phyloP scores from a whole-genome alignment of 139 green algal species.

The Chlorella sp. region DNA sequence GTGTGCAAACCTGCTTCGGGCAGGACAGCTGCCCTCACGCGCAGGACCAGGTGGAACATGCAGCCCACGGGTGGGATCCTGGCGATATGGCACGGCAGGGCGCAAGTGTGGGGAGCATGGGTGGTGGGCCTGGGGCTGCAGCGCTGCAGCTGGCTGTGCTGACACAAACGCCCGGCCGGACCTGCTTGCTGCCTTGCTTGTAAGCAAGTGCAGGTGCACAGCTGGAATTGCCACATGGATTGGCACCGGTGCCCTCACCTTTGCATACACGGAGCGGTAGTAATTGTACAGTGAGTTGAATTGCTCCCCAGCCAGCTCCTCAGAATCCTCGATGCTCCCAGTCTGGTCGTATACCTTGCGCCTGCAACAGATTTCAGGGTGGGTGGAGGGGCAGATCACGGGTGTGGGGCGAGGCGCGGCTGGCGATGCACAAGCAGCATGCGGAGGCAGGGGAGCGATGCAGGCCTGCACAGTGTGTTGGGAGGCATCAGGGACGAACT shows the following conservation, averaged over 20 bases:
- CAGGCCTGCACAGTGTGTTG: neutral
- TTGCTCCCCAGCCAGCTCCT: conserved; percentile 65
- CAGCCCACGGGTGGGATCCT: neutral
- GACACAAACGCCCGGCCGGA: too few relatives aligned
- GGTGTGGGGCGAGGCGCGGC: neutral
- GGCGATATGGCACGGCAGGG: neutral
- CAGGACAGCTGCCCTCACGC: neutral
- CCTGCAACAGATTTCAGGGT: conserved; percentile 44
- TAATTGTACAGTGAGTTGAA: conserved; percentile 83
- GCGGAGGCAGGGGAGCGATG: neutral
- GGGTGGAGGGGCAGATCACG: too few relatives aligned
- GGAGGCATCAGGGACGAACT: neutral
- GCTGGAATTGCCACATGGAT: neutral
- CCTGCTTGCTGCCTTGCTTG: neutral
- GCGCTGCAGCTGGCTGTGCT: too few relatives aligned
- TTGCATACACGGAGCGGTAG: conserved; percentile 76
- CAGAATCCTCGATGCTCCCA: conserved; percentile 70
- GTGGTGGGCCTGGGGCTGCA: too few relatives aligned
- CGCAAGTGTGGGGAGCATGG: neutral
- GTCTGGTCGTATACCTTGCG: conserved; percentile 93
- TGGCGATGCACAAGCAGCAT: neutral
- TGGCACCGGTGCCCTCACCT: conserved; percentile 51
- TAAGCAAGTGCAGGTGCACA: neutral
- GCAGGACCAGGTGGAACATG: too few relatives aligned
- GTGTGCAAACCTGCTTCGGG: neutral